Percentiles rank a stretch among this genome's conserved stretches.
Conservation (phyloP, 768 basidiomycete species). For the Chalciporus piperatus region DNA sequence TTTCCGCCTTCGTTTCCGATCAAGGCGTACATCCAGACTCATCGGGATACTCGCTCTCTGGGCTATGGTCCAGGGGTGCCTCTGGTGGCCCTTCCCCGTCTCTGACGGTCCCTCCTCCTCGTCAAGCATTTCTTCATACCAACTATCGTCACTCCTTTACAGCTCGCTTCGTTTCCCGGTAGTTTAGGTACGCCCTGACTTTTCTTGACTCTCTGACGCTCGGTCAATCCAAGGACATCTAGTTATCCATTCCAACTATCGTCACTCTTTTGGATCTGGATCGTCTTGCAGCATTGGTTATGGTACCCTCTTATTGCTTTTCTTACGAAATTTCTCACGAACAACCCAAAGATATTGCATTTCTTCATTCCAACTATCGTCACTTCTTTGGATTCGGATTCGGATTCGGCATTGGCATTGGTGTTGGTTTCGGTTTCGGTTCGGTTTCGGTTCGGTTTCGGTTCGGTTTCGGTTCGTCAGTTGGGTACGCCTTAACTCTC, state of each 20-base stretch:
- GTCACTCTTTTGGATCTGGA: slow-evolving; percentile 10
- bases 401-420: not conserved
- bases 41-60: slow-evolving; percentile 1
- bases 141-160: slow-evolving; percentile 20
- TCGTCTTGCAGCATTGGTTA: not conserved
- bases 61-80: not conserved
- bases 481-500: not conserved
- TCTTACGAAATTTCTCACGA: not conserved
- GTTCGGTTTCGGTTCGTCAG: not conserved
- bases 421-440: no score
- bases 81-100: not conserved
- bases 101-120: not conserved
- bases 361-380: not conserved
- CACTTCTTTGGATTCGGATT: not conserved
- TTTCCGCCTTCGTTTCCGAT: slow-evolving; percentile 3
- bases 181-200: slow-evolving; percentile 1
- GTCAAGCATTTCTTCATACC: not conserved
- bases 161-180: not conserved
- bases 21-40: slow-evolving; percentile 2
- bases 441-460: no score
- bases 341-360: not conserved
- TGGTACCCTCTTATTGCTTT: not conserved
- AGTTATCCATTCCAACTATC: slow-evolving; percentile 8
- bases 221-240: not conserved
- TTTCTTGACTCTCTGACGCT: not conserved